Base-by-base conservation (phyloP, 176 grass and related monocot species). In the Carex pumila region DNA sequence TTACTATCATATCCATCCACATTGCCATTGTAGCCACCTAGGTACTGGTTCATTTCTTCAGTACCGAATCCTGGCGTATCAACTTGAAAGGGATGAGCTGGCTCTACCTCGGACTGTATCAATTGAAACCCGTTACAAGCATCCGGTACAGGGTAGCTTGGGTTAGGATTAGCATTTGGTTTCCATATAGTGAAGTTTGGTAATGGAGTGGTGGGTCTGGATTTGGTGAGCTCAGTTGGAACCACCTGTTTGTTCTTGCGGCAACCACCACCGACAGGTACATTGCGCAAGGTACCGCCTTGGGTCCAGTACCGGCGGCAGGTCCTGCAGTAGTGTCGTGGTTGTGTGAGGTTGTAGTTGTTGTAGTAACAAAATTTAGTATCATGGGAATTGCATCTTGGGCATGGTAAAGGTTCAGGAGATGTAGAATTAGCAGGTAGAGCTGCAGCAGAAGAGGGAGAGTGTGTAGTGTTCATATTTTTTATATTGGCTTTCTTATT, bases 241-340 rank as follows among this genome's bases (percentile, higher is more conserved):
- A 12, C 57, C 18, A 29, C 79, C 25, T 81, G 79, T 45, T 81
- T 81, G 56, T 61, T 81, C 79, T 81, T 81, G 56, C 79, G 56
- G 61, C 59, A 81, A 65, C 79, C 59, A 2, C 79, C 79, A 45
- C 79, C 79, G 29, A 81, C 58, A 6, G 79, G 79, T 65, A 81
- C 79, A 30, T 81, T 81, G 59, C 79, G 79, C 41, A 81, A 65
- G 79, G 36, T 81, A n/a, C 79, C 79, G 8, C 79, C 79, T 13
- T 81, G 79, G 6, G 79, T 81, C 79, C 79, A 81, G 57, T 81
- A 81, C 21, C 79, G 58, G n/a, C 79, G 79, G 1, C 79, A 81
- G 36, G 79, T 14, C 36, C 79, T 19, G 21, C 79, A 81, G 79
- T 63, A 81, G 59, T 81, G 79, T 6, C 79, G 79, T 14, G 79